Evolutionary conservation across 73 alveolate species (phyloP).

Genomic region (Paramecium octaurelia): DNA sequence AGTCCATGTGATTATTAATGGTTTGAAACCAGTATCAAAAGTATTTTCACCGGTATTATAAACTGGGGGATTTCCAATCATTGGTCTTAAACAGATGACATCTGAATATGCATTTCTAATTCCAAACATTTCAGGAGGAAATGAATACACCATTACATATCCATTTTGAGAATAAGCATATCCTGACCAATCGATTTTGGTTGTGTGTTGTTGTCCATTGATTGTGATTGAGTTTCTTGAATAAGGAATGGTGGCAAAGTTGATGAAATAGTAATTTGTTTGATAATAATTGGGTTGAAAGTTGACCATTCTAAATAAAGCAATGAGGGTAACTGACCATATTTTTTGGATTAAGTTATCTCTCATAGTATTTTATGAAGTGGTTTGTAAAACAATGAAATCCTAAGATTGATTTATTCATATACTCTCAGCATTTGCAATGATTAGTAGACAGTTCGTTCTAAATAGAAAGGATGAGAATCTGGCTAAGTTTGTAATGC

Average conservation of each 20-base stretch:
- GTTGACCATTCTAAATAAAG: background rate
- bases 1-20: background rate
- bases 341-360: background rate
- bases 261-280: background rate
- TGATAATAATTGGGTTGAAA: background rate
- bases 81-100: background rate
- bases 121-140: background rate
- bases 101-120: background rate
- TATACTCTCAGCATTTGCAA: slow-evolving; percentile 1
- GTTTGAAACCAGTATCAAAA: background rate
- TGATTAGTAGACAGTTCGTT: background rate
- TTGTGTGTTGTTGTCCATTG: background rate
- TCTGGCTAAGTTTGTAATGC: background rate
- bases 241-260: background rate
- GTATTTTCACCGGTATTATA: background rate
- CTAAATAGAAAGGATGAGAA: slow-evolving; percentile 3
- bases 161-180: background rate
- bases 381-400: background rate
- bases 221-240: background rate
- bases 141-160: background rate
- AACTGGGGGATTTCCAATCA: background rate
- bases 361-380: background rate
- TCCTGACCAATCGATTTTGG: background rate
- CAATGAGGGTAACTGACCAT: background rate
- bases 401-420: background rate